phyloP scores from a whole-genome alignment of 371 early-diverging fungal genomes.

The Cokeromyces recurvatus region DNA sequence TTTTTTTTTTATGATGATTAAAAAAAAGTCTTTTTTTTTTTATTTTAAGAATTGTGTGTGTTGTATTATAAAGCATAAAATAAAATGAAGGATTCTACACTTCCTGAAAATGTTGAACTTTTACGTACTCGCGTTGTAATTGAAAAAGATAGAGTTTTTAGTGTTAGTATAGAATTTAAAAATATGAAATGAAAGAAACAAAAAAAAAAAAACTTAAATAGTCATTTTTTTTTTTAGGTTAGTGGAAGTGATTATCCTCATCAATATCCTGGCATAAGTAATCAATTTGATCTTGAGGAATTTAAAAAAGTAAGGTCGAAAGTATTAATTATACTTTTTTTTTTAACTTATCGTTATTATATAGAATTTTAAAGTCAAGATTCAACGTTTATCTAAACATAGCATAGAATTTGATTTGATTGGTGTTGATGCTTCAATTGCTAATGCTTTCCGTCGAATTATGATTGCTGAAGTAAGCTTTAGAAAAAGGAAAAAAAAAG shows the following conservation, averaged over 20 bases:
- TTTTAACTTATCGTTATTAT: neutral
- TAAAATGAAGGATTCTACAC: slow-evolving; percentile 11
- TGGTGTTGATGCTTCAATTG: slow-evolving; percentile 91
- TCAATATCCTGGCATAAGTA: slow-evolving; percentile 55
- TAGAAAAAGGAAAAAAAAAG: neutral
- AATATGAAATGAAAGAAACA: neutral
- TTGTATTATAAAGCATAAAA: too few species aligned
- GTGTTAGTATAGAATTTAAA: slow-evolving; percentile 29
- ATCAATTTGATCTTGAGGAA: slow-evolving; percentile 53
- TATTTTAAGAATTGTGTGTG: too few species aligned
- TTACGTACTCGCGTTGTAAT: slow-evolving; percentile 51
- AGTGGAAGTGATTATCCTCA: slow-evolving; percentile 63
- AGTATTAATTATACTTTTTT: neutral
- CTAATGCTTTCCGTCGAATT: slow-evolving; percentile 95
- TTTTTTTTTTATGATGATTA: neutral
- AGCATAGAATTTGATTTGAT: slow-evolving; percentile 95
- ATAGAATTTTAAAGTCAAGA: slow-evolving; percentile 65
- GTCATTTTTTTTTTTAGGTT: too few species aligned
- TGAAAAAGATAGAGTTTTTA: slow-evolving; percentile 56
- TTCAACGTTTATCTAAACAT: slow-evolving; percentile 59
- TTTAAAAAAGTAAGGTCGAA: slow-evolving; percentile 53
- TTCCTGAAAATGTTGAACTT: slow-evolving; percentile 23
- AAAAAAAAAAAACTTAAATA: too few species aligned
- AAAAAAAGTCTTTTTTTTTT: too few species aligned
- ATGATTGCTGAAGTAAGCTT: slow-evolving; percentile 86